Evolutionary conservation across 164 flowering plant species (phyloP), one percentile per base, ranked within the genome.

Genomic region (Tetrastigma voinierianum): DNA sequence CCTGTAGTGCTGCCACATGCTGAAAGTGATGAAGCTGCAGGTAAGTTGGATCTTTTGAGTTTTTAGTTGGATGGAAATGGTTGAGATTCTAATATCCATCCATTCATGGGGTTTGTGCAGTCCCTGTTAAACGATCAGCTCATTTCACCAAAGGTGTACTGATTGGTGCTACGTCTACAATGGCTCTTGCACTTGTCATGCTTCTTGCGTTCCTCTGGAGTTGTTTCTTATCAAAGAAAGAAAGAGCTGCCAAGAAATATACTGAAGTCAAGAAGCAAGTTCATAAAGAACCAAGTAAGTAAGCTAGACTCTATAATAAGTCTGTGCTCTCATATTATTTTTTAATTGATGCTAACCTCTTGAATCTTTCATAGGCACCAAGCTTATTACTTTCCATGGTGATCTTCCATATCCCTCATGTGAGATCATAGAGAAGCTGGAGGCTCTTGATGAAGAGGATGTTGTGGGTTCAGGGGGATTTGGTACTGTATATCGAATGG

Each of bases 401-500:
- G 91, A 95, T 70, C 87, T 95, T 67, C 99, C 99, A 11, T 95
- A 95, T 78, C 77, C 96, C 0, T 88, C 99, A 18, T 70, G 72
- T 67, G 98, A 95, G 72, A 87, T 95, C 63, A 80, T 95, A 19
- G 95, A 86, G 62, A 95, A 92, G 83, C 83, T 95, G n/a, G 98
- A 92, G 74, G 67, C 87, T 51, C 96, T 95, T 54, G 81, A 78
- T 57, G 95, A 89, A 68, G 98, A 88, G 64, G 87, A 92, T 80
- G 86, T 90, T 43, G 93, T 95, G 13, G 99, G 99, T 0, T 88
- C 97, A 2, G 99, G 99, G 70, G 99, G 99, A 57, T 92, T 82
- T 76, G 99, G 99, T 15, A 90, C 95, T 18, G 99, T 92, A 7
- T 95, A 87, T 74, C 80, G 89, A 55, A 86, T 95, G 94, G 93